Evolutionary conservation across 2,329 filamentous ascomycete species (phyloP).

Genomic region (Verticillium nubilum): DNA sequence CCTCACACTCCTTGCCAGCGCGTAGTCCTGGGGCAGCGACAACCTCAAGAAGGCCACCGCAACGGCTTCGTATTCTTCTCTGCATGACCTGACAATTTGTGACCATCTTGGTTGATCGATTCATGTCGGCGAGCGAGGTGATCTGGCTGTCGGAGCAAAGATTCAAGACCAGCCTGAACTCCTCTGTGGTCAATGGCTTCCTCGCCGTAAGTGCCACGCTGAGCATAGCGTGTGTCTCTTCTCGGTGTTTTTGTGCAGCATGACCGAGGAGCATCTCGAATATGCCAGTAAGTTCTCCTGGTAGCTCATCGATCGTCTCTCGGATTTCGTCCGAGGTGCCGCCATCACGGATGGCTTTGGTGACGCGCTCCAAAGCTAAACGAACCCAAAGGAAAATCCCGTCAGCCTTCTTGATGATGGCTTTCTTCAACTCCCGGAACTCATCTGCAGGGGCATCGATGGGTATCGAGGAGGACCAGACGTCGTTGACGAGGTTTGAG

Average conservation of each 20-base stretch:
- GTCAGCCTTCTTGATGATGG: neutral
- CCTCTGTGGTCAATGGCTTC: neutral
- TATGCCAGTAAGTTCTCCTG: neutral
- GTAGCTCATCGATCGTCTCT: neutral
- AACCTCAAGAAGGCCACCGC: conserved; percentile 5
- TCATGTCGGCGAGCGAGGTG: neutral
- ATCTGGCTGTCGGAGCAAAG: neutral
- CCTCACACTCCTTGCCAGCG: too few species aligned
- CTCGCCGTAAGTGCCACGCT: neutral
- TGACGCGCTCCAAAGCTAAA: neutral
- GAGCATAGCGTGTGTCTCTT: conserved; percentile 1
- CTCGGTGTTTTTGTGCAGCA: neutral
- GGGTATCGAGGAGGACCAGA: neutral
- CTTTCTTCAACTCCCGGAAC: neutral
- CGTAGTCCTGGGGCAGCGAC: neutral
- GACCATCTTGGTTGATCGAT: neutral
- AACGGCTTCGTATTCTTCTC: conserved; percentile 1
- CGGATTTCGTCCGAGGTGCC: neutral
- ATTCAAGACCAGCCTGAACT: neutral
- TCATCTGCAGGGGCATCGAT: neutral
- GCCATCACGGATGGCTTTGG: neutral
- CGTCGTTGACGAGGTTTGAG: neutral
- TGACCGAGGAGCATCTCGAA: neutral
- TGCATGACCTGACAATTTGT: conserved; percentile 1
- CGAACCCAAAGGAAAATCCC: conserved; percentile 3